Conservation (phyloP, 805 yeast genomes). For the Brettanomyces bruxellensis region DNA sequence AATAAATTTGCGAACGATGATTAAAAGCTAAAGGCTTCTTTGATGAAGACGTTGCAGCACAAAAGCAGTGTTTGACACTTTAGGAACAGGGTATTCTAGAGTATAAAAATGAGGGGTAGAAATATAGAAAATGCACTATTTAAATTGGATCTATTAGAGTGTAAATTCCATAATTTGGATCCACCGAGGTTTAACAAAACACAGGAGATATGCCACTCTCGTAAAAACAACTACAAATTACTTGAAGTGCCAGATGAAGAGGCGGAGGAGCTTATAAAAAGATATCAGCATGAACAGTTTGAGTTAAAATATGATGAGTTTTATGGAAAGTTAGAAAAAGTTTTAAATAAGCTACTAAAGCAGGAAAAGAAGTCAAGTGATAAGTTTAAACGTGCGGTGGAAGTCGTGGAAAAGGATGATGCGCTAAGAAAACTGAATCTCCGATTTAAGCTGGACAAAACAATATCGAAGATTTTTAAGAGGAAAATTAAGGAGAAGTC, state of each 20-base stretch:
- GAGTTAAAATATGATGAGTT: slow-evolving; percentile 42
- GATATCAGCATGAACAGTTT: slow-evolving; percentile 36
- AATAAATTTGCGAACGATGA: not conserved
- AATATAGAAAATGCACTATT: slow-evolving; percentile 35
- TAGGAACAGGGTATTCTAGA: not conserved
- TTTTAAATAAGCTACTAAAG: slow-evolving; percentile 18
- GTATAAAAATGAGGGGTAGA: not conserved
- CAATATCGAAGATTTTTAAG: slow-evolving; percentile 6
- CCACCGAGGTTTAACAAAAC: slow-evolving; percentile 47
- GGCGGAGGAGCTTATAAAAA: slow-evolving; percentile 35
- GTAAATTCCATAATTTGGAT: slow-evolving; percentile 31
- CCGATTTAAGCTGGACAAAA: slow-evolving; percentile 15
- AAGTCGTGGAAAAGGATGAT: slow-evolving; percentile 3
- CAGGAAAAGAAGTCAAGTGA: slow-evolving; percentile 2
- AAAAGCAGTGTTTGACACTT: no score
- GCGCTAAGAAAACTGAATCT: slow-evolving; percentile 4
- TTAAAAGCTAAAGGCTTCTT: not conserved
- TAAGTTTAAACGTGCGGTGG: not conserved
- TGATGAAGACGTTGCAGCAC: no score
- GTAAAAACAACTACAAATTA: slow-evolving; percentile 30
- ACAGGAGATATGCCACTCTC: slow-evolving; percentile 35
- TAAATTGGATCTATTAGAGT: slow-evolving; percentile 50
- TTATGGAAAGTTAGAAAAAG: slow-evolving; percentile 30
- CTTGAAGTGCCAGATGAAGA: slow-evolving; percentile 28
- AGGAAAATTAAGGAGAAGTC: slow-evolving; percentile 7